Evolutionary conservation across 768 basidiomycete species (phyloP).

Genomic region (Pleurotus tuoliensis): DNA sequence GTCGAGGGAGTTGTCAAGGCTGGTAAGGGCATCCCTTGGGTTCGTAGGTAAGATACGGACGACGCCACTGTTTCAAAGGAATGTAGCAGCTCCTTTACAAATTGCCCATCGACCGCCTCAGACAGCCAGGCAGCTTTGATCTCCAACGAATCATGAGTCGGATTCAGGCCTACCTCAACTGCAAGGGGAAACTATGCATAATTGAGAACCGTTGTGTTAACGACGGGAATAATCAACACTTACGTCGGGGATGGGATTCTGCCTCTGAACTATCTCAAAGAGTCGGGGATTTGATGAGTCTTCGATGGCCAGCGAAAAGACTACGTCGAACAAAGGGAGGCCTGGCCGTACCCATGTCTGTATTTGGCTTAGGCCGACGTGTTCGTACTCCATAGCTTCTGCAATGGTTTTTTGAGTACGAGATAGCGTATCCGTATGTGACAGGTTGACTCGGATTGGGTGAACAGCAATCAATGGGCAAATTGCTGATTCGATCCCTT

Average conservation of each 20-base stretch:
- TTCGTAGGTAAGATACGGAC: not conserved
- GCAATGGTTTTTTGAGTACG: slow-evolving; percentile 22
- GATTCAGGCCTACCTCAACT: slow-evolving; percentile 26
- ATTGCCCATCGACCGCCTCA: slow-evolving; percentile 6
- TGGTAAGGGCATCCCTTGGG: not conserved
- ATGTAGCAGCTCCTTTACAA: slow-evolving; percentile 16
- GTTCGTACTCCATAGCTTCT: slow-evolving; percentile 26
- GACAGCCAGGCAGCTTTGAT: slow-evolving; percentile 25
- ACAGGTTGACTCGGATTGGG: slow-evolving; percentile 24
- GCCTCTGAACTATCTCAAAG: slow-evolving; percentile 24
- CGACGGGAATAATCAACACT: slow-evolving; percentile 9
- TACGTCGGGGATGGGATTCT: slow-evolving; percentile 29
- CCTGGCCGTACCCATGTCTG: slow-evolving; percentile 30
- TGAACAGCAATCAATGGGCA: slow-evolving; percentile 28
- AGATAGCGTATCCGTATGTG: slow-evolving; percentile 14
- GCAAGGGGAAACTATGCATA: slow-evolving; percentile 24
- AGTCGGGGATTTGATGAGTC: slow-evolving; percentile 12
- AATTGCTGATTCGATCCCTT: slow-evolving; percentile 22
- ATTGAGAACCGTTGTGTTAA: too few relatives aligned
- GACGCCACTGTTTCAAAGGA: slow-evolving; percentile 19
- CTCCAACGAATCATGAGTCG: slow-evolving; percentile 15
- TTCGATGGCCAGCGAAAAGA: slow-evolving; percentile 29
- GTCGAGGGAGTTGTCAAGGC: not conserved
- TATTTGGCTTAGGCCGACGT: slow-evolving; percentile 26
- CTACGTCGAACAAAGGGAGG: slow-evolving; percentile 23